These are phyloP conservation scores for Maudiozyma bulderi DNA, from an alignment of 805 yeast genomes.

Conservation along the genomic window DNA sequence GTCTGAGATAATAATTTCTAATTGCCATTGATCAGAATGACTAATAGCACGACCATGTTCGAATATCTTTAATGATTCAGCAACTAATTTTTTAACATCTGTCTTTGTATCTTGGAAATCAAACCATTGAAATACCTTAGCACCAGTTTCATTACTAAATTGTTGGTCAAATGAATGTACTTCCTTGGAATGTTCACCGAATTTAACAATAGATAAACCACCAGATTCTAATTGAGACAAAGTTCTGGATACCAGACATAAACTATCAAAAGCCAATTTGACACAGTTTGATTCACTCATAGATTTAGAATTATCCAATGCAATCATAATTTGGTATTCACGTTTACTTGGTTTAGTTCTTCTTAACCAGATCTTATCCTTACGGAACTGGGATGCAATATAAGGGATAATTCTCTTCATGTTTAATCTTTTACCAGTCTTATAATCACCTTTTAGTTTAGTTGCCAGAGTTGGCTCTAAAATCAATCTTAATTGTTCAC, in stretches of 20 bases:
- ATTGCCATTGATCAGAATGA: constrained; percentile 76
- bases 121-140: constrained; percentile 76
- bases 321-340: constrained; percentile 93
- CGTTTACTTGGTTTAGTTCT: constrained; percentile 96
- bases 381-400: constrained; percentile 93
- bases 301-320: constrained; percentile 94
- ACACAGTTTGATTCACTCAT: constrained; percentile 92
- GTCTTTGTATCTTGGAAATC: constrained; percentile 84
- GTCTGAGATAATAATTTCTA: constrained; percentile 87
- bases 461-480: constrained; percentile 96
- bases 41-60: constrained; percentile 45
- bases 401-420: constrained; percentile 97
- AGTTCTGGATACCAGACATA: constrained; percentile 89
- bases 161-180: constrained; percentile 87
- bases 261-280: constrained; percentile 86
- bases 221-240: constrained; percentile 92
- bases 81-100: constrained; percentile 65
- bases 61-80: constrained; percentile 64
- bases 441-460: constrained; percentile 87
- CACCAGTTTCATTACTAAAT: constrained; percentile 76
- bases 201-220: constrained; percentile 77
- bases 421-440: constrained; percentile 92
- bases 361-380: constrained; percentile 96
- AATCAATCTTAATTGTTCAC: constrained; percentile 88
- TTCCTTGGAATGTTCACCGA: constrained; percentile 74